Base-by-base conservation (phyloP, 257 asterid genomes). In the Craterostigma plantagineum region DNA sequence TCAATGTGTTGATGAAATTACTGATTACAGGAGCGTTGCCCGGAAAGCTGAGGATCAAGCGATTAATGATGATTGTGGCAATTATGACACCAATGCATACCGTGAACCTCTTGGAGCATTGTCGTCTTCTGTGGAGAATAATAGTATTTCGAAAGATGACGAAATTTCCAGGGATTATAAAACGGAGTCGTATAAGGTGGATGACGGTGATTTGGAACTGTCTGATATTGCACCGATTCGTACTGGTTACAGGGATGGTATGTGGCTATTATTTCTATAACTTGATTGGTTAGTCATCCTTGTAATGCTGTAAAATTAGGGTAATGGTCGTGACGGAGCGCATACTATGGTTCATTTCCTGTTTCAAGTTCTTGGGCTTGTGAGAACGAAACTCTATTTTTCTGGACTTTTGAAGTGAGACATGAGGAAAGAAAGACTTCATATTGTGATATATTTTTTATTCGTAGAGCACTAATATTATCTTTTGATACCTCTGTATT, bases 41-140 rank as follows among this genome's bases (percentile, higher is more conserved):
- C 30, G 30, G 30, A 23, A 23, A 23, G 30, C 30, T 23, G 30
- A 23, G 30, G 30, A 6, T 23, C 30, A 23, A 23, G 2, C 30
- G 30, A 23, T 23, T 23, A 6, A 23, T 23, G 30, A 23, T 6
- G 30, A 23, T 23, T 23, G 30, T 23, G 30, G 4, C 6, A 23
- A 23, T 23, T 2, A 23, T 23, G 30, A 23, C 30, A 23, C 4
- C 30, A 6, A n/a, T n/a, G n/a, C n/a, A n/a, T n/a, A 6, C 30
- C 30, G 30, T 6, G 30, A 23, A 2, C 30, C 30, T 23, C 6
- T 23, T 23, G 30, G 30, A 23, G 30, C 30, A 6, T 23, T 63
- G 41, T 77, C 90, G 7, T 51, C 73, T 17, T 81, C 81, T 30
- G 42, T 73, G 77, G 76, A 82, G 14, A 71, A 67, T 51, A 59